A percentile compares a stretch with the other conserved stretches of the same genome.
Evolutionary conservation across 441 rosid species (phyloP).

Genomic region (Adansonia gregorii): DNA sequence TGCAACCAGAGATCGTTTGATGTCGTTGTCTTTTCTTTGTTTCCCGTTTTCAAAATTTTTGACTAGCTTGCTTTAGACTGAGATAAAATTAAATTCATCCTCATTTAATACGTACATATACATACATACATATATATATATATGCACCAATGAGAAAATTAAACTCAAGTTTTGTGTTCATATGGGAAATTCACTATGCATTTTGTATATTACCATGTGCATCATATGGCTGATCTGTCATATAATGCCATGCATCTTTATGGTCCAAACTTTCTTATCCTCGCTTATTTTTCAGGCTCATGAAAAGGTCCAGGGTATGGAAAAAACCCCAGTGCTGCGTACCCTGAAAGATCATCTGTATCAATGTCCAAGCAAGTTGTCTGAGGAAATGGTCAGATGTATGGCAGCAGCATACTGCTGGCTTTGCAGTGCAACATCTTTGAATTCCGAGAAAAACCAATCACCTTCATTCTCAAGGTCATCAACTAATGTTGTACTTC

Average conservation of each 20-base stretch:
- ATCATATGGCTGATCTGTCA: background rate
- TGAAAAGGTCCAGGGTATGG: constrained; percentile 39
- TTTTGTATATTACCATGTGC: background rate
- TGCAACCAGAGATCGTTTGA: too few species aligned
- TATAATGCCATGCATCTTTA: background rate
- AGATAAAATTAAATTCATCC: too few species aligned
- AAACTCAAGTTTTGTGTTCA: background rate
- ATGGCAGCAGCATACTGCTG: constrained; percentile 86
- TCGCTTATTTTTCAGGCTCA: constrained; percentile 38
- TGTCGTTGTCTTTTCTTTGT: too few species aligned
- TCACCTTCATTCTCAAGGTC: constrained; percentile 69
- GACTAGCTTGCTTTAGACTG: too few species aligned
- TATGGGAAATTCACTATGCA: background rate
- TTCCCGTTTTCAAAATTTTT: too few species aligned
- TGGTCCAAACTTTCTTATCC: constrained; percentile 25
- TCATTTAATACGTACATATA: too few species aligned
- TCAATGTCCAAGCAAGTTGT: constrained; percentile 83
- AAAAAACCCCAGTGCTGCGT: constrained; percentile 43
- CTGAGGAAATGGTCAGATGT: constrained; percentile 86
- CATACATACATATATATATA: background rate
- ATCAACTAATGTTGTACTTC: constrained; percentile 65
- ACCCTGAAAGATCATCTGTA: constrained; percentile 75
- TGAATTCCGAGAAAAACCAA: constrained; percentile 41
- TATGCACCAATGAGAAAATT: background rate
- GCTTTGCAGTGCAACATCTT: constrained; percentile 57